A percentile compares a stretch with the other conserved stretches of the same genome.
These are phyloP conservation scores for Salvia hispanica DNA, from an alignment of 257 asterid species.

Conservation along the genomic window DNA sequence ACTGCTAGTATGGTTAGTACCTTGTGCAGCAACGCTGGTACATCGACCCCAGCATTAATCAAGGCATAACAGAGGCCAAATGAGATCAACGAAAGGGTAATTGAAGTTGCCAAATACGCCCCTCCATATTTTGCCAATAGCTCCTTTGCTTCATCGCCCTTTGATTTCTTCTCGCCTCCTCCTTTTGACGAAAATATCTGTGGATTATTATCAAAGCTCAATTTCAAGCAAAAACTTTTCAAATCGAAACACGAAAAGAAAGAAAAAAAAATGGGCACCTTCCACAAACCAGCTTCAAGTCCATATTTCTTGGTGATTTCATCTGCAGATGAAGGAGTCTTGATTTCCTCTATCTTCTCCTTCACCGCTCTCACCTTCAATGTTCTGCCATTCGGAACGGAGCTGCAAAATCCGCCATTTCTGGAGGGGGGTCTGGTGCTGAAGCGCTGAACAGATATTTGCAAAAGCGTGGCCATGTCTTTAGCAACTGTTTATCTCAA, in stretches of 20 bases:
- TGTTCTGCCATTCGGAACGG: conserved; percentile 32
- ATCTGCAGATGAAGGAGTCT: conserved; percentile 63
- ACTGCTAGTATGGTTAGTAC: conserved; percentile 27
- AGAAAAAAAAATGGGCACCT: conserved; percentile 43
- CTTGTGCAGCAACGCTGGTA: conserved; percentile 72
- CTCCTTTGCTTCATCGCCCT: conserved; percentile 87
- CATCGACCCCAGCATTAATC: conserved; percentile 83
- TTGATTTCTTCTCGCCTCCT: conserved; percentile 51
- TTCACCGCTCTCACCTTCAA: conserved; percentile 68
- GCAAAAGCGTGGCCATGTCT: conserved; percentile 62
- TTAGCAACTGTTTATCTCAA: conserved; percentile 25
- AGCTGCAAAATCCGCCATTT: conserved; percentile 23
- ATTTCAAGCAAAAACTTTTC: not conserved
- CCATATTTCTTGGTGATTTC: conserved; percentile 85
- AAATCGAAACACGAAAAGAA: not conserved
- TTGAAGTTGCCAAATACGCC: conserved; percentile 91
- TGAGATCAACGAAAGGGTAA: conserved; percentile 86
- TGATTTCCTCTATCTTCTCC: conserved; percentile 74
- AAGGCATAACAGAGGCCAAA: conserved; percentile 80
- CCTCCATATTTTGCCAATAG: conserved; percentile 93
- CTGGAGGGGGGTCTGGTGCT: conserved; percentile 25
- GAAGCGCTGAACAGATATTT: conserved; percentile 42
- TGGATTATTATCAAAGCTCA: not conserved
- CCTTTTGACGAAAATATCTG: conserved; percentile 84
- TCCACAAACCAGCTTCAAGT: conserved; percentile 98